Percentiles rank a stretch among this genome's conserved stretches.
phyloP scores from a whole-genome alignment of 2,329 filamentous ascomycete genomes.

The Xylariaceae sp. region DNA sequence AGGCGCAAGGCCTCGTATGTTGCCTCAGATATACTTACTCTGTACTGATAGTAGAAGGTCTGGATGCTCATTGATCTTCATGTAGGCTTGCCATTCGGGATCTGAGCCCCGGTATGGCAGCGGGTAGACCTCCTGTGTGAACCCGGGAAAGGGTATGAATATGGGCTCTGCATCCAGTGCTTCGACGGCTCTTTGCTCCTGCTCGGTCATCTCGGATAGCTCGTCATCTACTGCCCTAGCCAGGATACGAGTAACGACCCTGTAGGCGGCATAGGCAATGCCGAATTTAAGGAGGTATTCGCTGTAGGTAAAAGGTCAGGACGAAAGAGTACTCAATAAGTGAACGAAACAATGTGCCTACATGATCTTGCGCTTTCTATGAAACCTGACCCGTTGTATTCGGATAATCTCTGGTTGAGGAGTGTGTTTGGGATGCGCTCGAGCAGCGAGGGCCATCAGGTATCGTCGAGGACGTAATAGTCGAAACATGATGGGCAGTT shows the following conservation, averaged over 20 bases:
- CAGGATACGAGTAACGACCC: conserved; percentile 40
- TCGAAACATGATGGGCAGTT: conserved; percentile 27
- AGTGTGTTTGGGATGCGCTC: conserved; percentile 11
- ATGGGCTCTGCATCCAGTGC: conserved; percentile 41
- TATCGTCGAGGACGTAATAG: conserved; percentile 24
- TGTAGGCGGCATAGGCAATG: conserved; percentile 34
- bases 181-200: conserved; percentile 38
- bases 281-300: conserved; percentile 31
- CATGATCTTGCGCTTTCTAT: conserved; percentile 24
- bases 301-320: conserved; percentile 10
- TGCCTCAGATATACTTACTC: conserved; percentile 33
- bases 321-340: background rate
- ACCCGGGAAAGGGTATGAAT: conserved; percentile 60
- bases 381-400: conserved; percentile 29
- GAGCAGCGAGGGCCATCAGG: conserved; percentile 19
- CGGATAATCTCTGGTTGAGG: conserved; percentile 22
- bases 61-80: conserved; percentile 51
- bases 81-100: conserved; percentile 58
- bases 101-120: conserved; percentile 50
- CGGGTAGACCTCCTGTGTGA: conserved; percentile 43
- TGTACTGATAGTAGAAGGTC: conserved; percentile 44
- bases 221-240: conserved; percentile 39
- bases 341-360: conserved; percentile 10
- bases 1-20: background rate
- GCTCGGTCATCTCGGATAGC: conserved; percentile 38